Evolutionary conservation across 2,329 filamentous ascomycete species (phyloP).

Genomic region (Neopestalotiopsis sp.): DNA sequence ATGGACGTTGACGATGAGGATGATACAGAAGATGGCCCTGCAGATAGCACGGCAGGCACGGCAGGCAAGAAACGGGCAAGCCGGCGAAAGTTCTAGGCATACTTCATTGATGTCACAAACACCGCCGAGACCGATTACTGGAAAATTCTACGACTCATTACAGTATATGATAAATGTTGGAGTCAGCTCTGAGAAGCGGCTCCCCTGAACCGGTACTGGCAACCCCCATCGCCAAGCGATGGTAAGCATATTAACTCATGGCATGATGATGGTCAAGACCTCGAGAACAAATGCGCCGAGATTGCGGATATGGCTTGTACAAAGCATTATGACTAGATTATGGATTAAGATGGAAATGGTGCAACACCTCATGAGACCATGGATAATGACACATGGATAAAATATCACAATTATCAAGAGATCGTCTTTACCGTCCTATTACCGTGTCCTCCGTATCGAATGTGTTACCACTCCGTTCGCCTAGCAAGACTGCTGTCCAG

Average conservation of each 20-base stretch:
- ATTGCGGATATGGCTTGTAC: neutral
- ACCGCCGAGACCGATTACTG: too few relatives aligned
- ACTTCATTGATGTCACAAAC: neutral
- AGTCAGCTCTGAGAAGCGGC: too few relatives aligned
- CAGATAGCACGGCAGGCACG: constrained; percentile 46
- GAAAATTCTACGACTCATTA: too few relatives aligned
- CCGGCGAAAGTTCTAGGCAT: constrained; percentile 56
- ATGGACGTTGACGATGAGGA: constrained; percentile 61
- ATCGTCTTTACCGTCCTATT: neutral
- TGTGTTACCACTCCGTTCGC: too few relatives aligned
- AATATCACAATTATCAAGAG: neutral
- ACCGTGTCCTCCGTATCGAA: neutral
- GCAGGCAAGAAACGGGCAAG: constrained; percentile 52
- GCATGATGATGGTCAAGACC: neutral
- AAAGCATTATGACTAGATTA: neutral
- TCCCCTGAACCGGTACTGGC: too few relatives aligned
- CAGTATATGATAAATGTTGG: too few relatives aligned
- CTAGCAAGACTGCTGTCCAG: neutral
- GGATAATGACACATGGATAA: neutral
- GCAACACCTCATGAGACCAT: neutral
- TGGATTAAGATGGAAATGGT: neutral
- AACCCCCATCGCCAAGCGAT: too few relatives aligned
- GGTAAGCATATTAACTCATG: neutral
- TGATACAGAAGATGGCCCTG: constrained; percentile 48
- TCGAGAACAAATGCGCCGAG: neutral